Conservation (phyloP, 23 red algal species). For the Gracilaria gracilis region DNA sequence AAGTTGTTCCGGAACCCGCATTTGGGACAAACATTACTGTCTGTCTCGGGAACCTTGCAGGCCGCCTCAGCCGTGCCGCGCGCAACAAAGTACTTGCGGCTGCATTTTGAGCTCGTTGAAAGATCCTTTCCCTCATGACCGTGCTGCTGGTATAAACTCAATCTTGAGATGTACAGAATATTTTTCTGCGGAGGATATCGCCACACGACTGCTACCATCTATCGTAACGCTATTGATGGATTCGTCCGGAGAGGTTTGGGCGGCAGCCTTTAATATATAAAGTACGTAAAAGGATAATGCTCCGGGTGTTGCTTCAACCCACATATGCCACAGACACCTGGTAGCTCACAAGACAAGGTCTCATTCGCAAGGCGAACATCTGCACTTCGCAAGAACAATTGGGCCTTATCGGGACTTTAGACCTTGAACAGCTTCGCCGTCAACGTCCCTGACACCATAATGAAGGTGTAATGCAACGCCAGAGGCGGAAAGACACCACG, state of each 20-base stretch:
- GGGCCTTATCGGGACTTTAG: background rate
- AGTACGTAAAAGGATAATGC: constrained; percentile 3
- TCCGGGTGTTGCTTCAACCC: background rate
- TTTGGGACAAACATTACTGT: constrained; percentile 99
- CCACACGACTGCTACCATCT: constrained; percentile 74
- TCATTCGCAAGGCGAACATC: constrained; percentile 20
- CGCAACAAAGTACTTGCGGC: constrained; percentile 89
- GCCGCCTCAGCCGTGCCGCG: constrained; percentile 68
- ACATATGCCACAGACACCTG: constrained; percentile 19
- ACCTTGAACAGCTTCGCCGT: constrained; percentile 11
- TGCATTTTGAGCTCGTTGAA: constrained; percentile 91
- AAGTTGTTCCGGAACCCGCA: constrained; percentile 93
- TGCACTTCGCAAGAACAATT: background rate
- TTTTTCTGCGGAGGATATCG: constrained; percentile 76
- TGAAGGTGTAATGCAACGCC: too few species aligned
- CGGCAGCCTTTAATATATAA: constrained; percentile 75
- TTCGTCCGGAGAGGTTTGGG: constrained; percentile 65
- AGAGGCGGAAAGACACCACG: too few species aligned
- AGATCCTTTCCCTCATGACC: constrained; percentile 94
- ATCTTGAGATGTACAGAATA: constrained; percentile 66
- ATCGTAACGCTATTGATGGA: constrained; percentile 76
- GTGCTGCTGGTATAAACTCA: constrained; percentile 78
- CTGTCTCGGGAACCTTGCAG: constrained; percentile 90
- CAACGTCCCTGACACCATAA: constrained; percentile 28
- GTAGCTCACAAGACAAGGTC: background rate